Evolutionary conservation across 345 rosid species (phyloP), one percentile per base, ranked within the genome.

Genomic region (Salix brachista): DNA sequence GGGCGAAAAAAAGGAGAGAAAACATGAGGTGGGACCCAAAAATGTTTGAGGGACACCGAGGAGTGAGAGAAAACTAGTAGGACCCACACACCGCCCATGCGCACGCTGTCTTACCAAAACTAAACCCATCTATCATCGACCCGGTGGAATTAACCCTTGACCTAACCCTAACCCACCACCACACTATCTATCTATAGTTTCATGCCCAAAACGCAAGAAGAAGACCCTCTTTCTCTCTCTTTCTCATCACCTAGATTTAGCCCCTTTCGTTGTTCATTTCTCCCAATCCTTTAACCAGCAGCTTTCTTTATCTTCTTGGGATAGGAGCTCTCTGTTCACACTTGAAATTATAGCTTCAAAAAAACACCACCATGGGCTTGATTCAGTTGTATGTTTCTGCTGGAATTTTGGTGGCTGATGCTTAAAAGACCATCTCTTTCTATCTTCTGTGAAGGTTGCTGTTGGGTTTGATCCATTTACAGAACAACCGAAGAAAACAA

Each of bases 1-100:
- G 41, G 65, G n/a, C 18, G 70, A 9, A 7, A 68, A 72, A 78
- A 9, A 30, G 11, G 44, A 70, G 69, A 39, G 88, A 83, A 78
- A 69, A 78, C 66, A 75, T 50, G 82, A 68, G 46, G 56, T 75
- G 86, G 90, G 73, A 34, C 88, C 88, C 80, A 23, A 81, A 69
- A 64, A 60, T 74, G 80, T 71, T 80, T 66, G 73, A 79, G 80
- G 42, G 83, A 80, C 75, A 78, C 75, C 76, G 75, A 74, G 77
- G 77, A 78, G 76, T 78, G 80, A 78, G 75, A 37, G 26, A 18
- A 4, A 28, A 9, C 44, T 3, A 17, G 76, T 66, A 77, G 91
- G 85, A 10, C 87, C 97, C 89, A 85, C 88, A 54, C 85, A 92
- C 90, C 88, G 87, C 91, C 89, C 91, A 88, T 83, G 90, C 89